Evolutionary conservation across 2,329 filamentous ascomycete species (phyloP).

Genomic region (Penicillium hesseltinei): DNA sequence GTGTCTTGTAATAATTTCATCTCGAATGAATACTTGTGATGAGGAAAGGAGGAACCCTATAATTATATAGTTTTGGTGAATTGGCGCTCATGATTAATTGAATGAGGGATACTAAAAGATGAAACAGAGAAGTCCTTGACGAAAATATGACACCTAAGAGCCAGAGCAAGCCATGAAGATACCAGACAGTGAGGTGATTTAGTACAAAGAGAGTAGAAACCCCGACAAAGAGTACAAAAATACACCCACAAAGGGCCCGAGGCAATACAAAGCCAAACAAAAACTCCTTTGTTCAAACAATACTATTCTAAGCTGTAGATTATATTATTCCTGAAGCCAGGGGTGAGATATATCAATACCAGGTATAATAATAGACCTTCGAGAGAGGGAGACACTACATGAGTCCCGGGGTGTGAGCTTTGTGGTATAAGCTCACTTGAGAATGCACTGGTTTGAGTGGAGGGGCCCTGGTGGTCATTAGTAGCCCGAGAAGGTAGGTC

Average conservation of each 20-base stretch:
- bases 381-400: neutral
- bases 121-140: neutral
- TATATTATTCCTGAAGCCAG: too few species aligned
- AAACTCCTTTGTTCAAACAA: neutral
- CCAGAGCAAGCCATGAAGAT: neutral
- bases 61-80: neutral
- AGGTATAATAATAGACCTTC: neutral
- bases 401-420: neutral
- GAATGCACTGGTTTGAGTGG: neutral
- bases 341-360: too few species aligned
- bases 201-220: neutral
- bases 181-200: fast-evolving
- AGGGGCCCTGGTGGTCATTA: neutral
- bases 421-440: neutral
- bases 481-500: neutral
- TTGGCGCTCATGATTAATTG: too few species aligned
- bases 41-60: neutral
- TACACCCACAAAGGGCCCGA: neutral
- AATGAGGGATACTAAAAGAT: neutral
- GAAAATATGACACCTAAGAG: neutral
- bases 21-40: neutral
- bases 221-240: neutral
- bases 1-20: neutral
- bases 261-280: neutral
- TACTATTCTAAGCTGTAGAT: neutral